Conservation (phyloP, 176 grass and related monocot species). For the Oryza glumipatula region DNA sequence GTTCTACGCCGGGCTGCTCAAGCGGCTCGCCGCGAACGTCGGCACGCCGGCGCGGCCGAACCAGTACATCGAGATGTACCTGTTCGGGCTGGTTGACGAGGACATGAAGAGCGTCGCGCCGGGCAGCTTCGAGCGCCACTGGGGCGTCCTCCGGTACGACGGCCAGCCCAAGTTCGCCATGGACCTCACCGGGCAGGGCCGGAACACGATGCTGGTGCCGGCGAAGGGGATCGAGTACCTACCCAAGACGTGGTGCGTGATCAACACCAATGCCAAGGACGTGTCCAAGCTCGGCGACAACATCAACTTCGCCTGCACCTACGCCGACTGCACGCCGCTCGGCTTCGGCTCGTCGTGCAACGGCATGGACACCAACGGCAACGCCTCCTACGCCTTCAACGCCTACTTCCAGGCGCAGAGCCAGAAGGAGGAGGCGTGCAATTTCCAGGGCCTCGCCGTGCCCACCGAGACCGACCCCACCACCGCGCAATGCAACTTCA, state of each 20-base stretch:
- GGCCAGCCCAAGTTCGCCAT: conserved; percentile 71
- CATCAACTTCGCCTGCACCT: conserved; percentile 63
- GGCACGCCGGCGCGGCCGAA: conserved; percentile 69
- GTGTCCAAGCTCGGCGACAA: conserved; percentile 48
- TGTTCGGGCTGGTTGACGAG: conserved; percentile 77
- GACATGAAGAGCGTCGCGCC: conserved; percentile 61
- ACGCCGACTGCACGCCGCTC: conserved; percentile 49
- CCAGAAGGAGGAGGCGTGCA: conserved; percentile 57
- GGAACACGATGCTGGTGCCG: conserved; percentile 43
- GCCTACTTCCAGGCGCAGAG: conserved; percentile 79
- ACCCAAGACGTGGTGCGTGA: conserved; percentile 52
- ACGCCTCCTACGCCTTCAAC: conserved; percentile 79
- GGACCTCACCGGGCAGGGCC: conserved; percentile 60
- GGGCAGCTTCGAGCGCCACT: conserved; percentile 75
- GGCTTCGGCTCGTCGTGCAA: conserved; percentile 74
- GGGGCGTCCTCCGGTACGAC: conserved; percentile 76
- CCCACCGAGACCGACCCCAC: conserved; percentile 59
- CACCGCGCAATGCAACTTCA: conserved; percentile 56
- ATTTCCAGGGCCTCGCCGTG: conserved; percentile 66
- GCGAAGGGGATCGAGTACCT: conserved; percentile 57
- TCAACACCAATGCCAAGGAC: conserved; percentile 50
- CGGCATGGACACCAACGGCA: conserved; percentile 71
- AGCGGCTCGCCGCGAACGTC: conserved; percentile 40
- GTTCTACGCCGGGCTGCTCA: conserved; percentile 72
- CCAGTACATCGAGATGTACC: conserved; percentile 62